These are phyloP conservation scores for Apiotrichum laibachii DNA, from an alignment of 1,284 basidiomycete species.

Conservation along the genomic window DNA sequence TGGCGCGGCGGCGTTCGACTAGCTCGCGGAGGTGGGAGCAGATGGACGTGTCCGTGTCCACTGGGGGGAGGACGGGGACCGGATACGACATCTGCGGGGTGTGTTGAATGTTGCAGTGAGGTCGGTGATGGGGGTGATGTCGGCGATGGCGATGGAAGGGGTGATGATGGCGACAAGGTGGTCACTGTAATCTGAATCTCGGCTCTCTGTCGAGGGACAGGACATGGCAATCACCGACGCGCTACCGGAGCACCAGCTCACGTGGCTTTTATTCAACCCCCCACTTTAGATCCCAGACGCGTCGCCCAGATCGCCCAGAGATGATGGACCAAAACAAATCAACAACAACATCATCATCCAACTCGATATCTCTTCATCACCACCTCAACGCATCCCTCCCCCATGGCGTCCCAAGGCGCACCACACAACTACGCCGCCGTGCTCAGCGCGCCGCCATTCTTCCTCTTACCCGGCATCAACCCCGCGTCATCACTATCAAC, in stretches of 20 bases:
- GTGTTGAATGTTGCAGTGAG: background rate
- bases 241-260: no score
- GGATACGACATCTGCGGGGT: background rate
- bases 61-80: constrained; percentile 9
- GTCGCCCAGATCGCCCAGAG: no score
- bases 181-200: no score
- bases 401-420: constrained; percentile 6
- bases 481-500: constrained; percentile 68
- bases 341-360: constrained; percentile 6
- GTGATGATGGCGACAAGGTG: background rate
- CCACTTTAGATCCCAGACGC: no score
- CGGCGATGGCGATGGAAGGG: background rate
- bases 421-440: constrained; percentile 11
- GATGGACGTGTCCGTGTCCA: constrained; percentile 34
- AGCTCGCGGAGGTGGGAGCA: constrained; percentile 33
- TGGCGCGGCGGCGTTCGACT: constrained; percentile 19
- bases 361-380: background rate
- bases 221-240: no score
- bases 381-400: background rate
- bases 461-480: constrained; percentile 68
- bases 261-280: no score
- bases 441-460: constrained; percentile 45
- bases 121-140: background rate
- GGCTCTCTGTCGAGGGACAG: no score
- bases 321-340: no score